Base-by-base conservation (phyloP, 495 filamentous ascomycete species). In the Niebla homalea region DNA sequence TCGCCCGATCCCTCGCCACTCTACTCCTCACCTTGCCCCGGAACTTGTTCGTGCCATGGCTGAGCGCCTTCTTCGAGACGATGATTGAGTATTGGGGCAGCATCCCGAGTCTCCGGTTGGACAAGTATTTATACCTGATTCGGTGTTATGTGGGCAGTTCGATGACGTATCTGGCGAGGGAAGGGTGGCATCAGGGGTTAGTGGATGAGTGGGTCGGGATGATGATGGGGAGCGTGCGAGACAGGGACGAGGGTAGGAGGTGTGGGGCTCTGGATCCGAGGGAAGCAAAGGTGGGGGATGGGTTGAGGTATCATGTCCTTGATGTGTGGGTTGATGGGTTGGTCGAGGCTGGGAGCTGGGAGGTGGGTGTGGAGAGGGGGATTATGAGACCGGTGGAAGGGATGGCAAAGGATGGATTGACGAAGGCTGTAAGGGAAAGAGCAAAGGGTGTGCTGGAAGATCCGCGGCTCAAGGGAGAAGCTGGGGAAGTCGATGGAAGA, bases 271-370 rank as follows among this genome's bases (percentile, higher is more conserved):
- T 77, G 40, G 66, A 65, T 61, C 45, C 60, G 3, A 65, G 55
- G 37, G 70, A 78, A 51, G 44, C 60, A 23, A 74, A 71, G 54
- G 62, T 89, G 5, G 83, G 89, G 1, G 83, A 89, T 58, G 92
- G 92, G 0, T 58, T 99, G 57, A 71, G 88, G 45, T 82, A 89
- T 61, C 92, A 99, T 65, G 72, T 95, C 19, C 60, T 90, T 52
- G 92, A 99, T 72, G 77, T 96, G 36, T 99, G 85, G 76, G 72
- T 94, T 35, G 87, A 94, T 64, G 87, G 92, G 69, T 63, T 84
- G 51, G 85, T 87, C 64, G 81, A 79, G 60, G 76, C 76, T 16
- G 66, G 68, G 3, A 58, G 47, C 15, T 44, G 54, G 45, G 46
- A 38, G 40, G 54, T 8, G 65, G 69, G 4, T 64, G 57, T 20